A percentile compares a stretch with the other conserved stretches of the same genome.
These are phyloP conservation scores for Ceratocystis harringtonii DNA, from an alignment of 2,329 filamentous ascomycete species.

Conservation along the genomic window DNA sequence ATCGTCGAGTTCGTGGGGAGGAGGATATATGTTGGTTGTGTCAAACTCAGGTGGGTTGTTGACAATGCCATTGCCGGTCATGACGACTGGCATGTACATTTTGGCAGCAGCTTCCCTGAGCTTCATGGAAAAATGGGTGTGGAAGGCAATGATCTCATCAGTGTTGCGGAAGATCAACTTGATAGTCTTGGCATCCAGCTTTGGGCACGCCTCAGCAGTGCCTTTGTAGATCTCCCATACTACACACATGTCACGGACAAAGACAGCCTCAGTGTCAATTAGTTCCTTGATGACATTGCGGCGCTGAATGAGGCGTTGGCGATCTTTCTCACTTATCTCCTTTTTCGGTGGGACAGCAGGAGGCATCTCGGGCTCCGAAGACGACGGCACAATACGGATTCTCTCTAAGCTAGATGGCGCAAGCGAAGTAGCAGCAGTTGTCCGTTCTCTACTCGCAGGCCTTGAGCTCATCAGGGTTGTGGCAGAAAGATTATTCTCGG, in stretches of 20 bases:
- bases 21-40: slow-evolving; percentile 28
- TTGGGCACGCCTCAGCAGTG: slow-evolving; percentile 67
- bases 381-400: slow-evolving; percentile 8
- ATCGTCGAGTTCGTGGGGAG: slow-evolving; percentile 32
- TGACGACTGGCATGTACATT: slow-evolving; percentile 50
- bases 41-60: slow-evolving; percentile 27
- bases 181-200: slow-evolving; percentile 68
- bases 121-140: slow-evolving; percentile 60
- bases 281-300: slow-evolving; percentile 80
- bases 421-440: slow-evolving; percentile 16
- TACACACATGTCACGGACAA: slow-evolving; percentile 91
- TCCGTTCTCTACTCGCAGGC: slow-evolving; percentile 30
- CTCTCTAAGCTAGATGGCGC: slow-evolving; percentile 13
- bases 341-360: slow-evolving; percentile 16
- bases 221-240: slow-evolving; percentile 96
- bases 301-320: slow-evolving; percentile 62
- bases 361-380: slow-evolving; percentile 13
- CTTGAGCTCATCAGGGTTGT: slow-evolving; percentile 32
- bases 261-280: slow-evolving; percentile 75
- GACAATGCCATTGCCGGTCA: slow-evolving; percentile 26
- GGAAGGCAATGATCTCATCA: slow-evolving; percentile 78
- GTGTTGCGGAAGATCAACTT: slow-evolving; percentile 88
- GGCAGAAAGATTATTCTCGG: slow-evolving; percentile 24
- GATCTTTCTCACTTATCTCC: slow-evolving; percentile 28
- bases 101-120: slow-evolving; percentile 67